Base-by-base conservation (phyloP, 305 asterid genomes). In the Fraxinus floribunda region DNA sequence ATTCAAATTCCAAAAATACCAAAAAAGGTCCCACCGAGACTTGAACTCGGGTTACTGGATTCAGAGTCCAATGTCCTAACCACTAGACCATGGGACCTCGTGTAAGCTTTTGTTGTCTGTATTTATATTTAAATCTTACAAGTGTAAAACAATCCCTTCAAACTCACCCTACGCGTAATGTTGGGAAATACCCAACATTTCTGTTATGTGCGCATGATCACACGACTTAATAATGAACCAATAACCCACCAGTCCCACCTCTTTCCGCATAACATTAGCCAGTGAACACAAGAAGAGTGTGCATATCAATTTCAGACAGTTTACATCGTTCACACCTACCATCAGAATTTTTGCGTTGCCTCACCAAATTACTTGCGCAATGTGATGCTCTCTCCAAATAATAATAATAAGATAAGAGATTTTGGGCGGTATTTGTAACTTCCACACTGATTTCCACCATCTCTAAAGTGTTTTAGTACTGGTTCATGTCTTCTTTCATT, bases 11-110 rank as follows among this genome's bases (percentile, higher is more conserved):
- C 62, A 16, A 15, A 49, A 52, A 16, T 16, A 52, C 22, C 62
- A 52, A 16, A 46, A 3, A 16, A 89, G 89, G 91, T 89, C 83
- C 90, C 89, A 89, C 91, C 90, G 55, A 44, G 55, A 44, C 32
- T 87, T 89, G 91, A 89, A 89, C 91, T 87, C 90, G 88, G 89
- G 91, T 84, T 89, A 89, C 88, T 89, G 89, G 89, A 89, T 89
- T 89, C 90, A 87, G 88, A 89, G 90, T 89, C 91, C 90, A 89
- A 89, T 87, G 90, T 89, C 91, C 90, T 87, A 15, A 89, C 75
- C 90, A 80, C 91, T 89, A 87, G 89, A 86, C 91, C 87, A 89
- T 89, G 89, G 91, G 84, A 89, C 89, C 90, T 0, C 20, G 0
- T 15, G 60, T 15, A 0, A 49, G 1, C 18, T 15, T 3, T 46